Base-by-base conservation (phyloP, 495 filamentous ascomycete species). In the Hypoxylon subgilvum region DNA sequence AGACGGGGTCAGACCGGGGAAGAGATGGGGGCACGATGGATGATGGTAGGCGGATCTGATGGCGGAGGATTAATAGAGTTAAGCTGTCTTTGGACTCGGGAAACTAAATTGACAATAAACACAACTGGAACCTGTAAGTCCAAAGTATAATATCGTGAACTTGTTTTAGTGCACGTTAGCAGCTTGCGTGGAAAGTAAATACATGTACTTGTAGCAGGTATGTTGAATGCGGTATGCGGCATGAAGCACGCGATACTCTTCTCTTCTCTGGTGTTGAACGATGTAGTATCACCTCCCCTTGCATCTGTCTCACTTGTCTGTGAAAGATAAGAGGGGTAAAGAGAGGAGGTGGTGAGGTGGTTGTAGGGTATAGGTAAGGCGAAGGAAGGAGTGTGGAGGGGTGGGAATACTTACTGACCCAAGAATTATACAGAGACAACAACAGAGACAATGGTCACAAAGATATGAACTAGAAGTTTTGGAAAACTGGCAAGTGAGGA, bases 401-500 rank as follows among this genome's bases (percentile, higher is more conserved):
- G n/a, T n/a, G n/a, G 18, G 43, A 23, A 23, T 41, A 10, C 5
- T 21, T 27, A 42, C 31, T 34, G 3, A 34, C n/a, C 8, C n/a
- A 30, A 13, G n/a, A 12, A 34, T 10, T 12, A 34, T 12, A 34
- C 4, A 34, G 31, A 34, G 31, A 30, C 27, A 5, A 10, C 27
- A 30, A 30, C 12, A 10, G 16, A 27, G 31, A 48, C 0, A 17
- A 55, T 4, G 34, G 10, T 41, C 51, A 12, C 49, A 41, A 48
- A 50, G 22, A 23, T 30, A 28, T 61, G 47, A 36, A 40, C 46
- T 25, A 31, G 47, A 52, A 35, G 35, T 50, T 36, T 39, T 28
- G 49, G n/a, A n/a, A n/a, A 49, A 47, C 14, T 23, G 13, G 35
- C 32, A 52, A 52, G 46, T 49, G 57, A 57, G 56, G 56, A 65